A percentile compares a stretch with the other conserved stretches of the same genome.
Evolutionary conservation across 305 asterid species (phyloP).

Genomic region (Solanum hybrid): DNA sequence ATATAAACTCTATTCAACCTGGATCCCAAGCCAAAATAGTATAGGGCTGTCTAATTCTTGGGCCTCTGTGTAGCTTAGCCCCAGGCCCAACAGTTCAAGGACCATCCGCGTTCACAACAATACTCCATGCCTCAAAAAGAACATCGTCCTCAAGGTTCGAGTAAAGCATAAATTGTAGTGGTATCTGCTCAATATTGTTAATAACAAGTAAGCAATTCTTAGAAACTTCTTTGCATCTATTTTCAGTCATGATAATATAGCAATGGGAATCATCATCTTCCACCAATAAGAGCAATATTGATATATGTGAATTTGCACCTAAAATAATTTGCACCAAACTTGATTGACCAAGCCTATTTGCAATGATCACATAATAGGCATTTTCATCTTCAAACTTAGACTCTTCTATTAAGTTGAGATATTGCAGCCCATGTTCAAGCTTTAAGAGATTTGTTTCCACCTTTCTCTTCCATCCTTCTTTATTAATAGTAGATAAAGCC

Average conservation of each 20-base stretch:
- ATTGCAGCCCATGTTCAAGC: no score
- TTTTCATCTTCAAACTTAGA: no score
- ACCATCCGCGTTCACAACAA: no score
- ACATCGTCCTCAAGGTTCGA: no score
- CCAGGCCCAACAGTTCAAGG: neutral
- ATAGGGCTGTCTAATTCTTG: neutral
- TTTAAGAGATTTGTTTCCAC: no score
- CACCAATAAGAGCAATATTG: neutral
- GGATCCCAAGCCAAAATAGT: neutral
- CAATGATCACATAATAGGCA: neutral
- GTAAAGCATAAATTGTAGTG: no score
- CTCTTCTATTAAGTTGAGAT: no score
- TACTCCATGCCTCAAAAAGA: no score
- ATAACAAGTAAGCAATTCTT: neutral
- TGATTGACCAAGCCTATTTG: neutral
- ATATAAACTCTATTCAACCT: neutral
- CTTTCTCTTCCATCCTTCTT: neutral
- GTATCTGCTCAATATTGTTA: neutral
- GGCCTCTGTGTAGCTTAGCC: neutral
- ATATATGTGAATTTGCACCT: neutral
- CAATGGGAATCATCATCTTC: neutral
- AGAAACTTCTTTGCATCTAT: neutral
- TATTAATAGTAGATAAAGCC: no score
- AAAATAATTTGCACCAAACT: neutral
- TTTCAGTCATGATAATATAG: neutral